Evolutionary conservation across 768 basidiomycete genomes (phyloP).

Genomic region (Hydnum rufescens): DNA sequence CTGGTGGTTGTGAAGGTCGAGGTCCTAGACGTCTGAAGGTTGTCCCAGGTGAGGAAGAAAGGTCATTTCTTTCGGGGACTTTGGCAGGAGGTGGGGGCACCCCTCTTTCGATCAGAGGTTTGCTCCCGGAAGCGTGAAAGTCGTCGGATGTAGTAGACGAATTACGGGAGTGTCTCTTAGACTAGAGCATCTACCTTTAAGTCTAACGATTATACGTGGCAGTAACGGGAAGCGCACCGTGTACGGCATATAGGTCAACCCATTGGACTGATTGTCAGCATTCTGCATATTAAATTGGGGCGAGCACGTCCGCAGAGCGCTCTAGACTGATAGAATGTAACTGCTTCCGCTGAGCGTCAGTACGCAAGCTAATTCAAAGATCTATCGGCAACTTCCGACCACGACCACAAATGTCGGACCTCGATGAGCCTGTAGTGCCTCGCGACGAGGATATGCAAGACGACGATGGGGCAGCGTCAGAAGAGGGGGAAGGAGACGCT

Average conservation of each 20-base stretch:
- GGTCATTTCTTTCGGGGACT: neutral
- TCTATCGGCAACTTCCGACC: neutral
- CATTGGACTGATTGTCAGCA: neutral
- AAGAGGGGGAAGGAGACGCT: conserved; percentile 9
- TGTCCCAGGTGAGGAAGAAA: neutral
- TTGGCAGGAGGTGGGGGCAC: neutral
- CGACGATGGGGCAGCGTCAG: conserved; percentile 9
- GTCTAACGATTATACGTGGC: neutral
- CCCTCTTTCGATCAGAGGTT: neutral
- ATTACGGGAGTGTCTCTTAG: conserved; percentile 7
- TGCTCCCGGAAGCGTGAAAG: neutral
- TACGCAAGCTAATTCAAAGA: neutral
- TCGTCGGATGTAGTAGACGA: conserved; percentile 2
- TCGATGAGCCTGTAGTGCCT: conserved; percentile 3
- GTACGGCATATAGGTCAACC: neutral
- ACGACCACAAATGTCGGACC: neutral
- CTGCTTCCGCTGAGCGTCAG: neutral
- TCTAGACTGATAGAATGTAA: neutral
- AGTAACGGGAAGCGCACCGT: neutral
- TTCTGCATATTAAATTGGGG: neutral
- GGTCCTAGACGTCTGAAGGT: conserved; percentile 6
- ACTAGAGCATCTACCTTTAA: neutral
- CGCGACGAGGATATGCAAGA: conserved; percentile 7
- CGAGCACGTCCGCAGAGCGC: neutral
- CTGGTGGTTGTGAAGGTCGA: conserved; percentile 4